These are phyloP conservation scores for Galerina sulciceps DNA, from an alignment of 768 basidiomycete species.

Conservation along the genomic window DNA sequence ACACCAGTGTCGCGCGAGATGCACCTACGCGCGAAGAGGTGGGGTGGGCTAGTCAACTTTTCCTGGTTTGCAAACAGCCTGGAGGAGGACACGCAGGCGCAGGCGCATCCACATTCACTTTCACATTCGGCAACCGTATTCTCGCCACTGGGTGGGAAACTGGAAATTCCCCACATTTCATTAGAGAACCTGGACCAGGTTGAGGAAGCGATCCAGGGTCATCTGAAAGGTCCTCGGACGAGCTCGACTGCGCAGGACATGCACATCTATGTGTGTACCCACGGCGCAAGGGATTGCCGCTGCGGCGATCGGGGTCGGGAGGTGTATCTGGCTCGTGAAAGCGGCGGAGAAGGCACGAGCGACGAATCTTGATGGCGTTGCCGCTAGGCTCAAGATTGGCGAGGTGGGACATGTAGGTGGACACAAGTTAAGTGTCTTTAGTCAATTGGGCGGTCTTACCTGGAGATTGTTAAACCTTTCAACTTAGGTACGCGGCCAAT, in stretches of 20 bases:
- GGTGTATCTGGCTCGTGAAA: slow-evolving; percentile 51
- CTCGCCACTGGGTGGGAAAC: slow-evolving; percentile 45
- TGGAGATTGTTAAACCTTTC: background rate
- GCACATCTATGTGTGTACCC: slow-evolving; percentile 77
- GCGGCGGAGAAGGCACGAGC: slow-evolving; percentile 50
- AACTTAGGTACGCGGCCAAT: slow-evolving; percentile 67
- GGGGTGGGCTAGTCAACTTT: slow-evolving; percentile 68
- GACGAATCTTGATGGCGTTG: slow-evolving; percentile 26
- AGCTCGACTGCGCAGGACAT: slow-evolving; percentile 24
- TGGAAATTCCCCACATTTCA: slow-evolving; percentile 54
- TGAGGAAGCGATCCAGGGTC: slow-evolving; percentile 37
- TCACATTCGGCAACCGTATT: slow-evolving; percentile 53
- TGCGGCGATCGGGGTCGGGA: slow-evolving; percentile 70
- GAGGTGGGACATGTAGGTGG: slow-evolving; percentile 84
- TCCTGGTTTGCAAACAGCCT: slow-evolving; percentile 42
- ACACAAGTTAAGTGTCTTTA: slow-evolving; percentile 54
- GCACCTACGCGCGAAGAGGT: slow-evolving; percentile 43
- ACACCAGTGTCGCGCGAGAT: slow-evolving; percentile 57
- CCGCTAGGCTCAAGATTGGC: slow-evolving; percentile 48
- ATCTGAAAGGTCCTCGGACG: slow-evolving; percentile 21
- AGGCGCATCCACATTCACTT: too few relatives aligned
- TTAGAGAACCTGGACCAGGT: slow-evolving; percentile 56
- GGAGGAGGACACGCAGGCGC: background rate
- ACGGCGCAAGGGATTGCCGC: slow-evolving; percentile 78
- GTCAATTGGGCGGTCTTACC: background rate